Percentiles rank a stretch among this genome's conserved stretches.
Evolutionary conservation across 495 filamentous ascomycete genomes (phyloP).

Genomic region (Lineolata rhizophorae): DNA sequence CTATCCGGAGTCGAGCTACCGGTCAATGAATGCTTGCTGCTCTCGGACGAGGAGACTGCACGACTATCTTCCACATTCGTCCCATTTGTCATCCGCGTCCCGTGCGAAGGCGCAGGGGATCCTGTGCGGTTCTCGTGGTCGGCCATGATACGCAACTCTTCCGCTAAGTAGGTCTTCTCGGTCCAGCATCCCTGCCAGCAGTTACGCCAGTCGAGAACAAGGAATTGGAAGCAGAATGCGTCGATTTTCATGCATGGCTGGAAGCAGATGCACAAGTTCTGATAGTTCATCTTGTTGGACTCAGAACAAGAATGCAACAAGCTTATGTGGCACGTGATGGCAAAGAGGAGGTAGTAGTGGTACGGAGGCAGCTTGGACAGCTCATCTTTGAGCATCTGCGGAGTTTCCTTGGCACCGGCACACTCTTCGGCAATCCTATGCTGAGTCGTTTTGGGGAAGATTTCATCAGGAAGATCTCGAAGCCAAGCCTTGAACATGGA

Average conservation of each 20-base stretch:
- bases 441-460: slow-evolving; percentile 64
- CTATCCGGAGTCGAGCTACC: neutral
- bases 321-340: slow-evolving; percentile 82
- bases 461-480: slow-evolving; percentile 76
- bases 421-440: slow-evolving; percentile 52
- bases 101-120: too few relatives aligned
- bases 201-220: slow-evolving; percentile 78
- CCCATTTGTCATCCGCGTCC: too few relatives aligned
- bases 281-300: slow-evolving; percentile 87
- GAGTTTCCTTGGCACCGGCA: slow-evolving; percentile 44
- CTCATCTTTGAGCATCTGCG: slow-evolving; percentile 66
- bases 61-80: slow-evolving; percentile 31
- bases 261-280: slow-evolving; percentile 83
- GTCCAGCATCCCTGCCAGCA: slow-evolving; percentile 92
- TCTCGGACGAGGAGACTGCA: slow-evolving; percentile 43
- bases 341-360: slow-evolving; percentile 90
- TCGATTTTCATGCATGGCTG: slow-evolving; percentile 88
- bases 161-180: slow-evolving; percentile 54
- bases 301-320: slow-evolving; percentile 66
- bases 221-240: slow-evolving; percentile 70
- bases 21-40: slow-evolving; percentile 23
- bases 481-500: slow-evolving; percentile 88
- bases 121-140: too few relatives aligned
- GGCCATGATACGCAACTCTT: slow-evolving; percentile 30
- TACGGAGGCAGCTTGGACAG: slow-evolving; percentile 76